These are phyloP conservation scores for Pneumocystis jirovecii DNA, from an alignment of 1,139 yeast genomes.

Conservation along the genomic window DNA sequence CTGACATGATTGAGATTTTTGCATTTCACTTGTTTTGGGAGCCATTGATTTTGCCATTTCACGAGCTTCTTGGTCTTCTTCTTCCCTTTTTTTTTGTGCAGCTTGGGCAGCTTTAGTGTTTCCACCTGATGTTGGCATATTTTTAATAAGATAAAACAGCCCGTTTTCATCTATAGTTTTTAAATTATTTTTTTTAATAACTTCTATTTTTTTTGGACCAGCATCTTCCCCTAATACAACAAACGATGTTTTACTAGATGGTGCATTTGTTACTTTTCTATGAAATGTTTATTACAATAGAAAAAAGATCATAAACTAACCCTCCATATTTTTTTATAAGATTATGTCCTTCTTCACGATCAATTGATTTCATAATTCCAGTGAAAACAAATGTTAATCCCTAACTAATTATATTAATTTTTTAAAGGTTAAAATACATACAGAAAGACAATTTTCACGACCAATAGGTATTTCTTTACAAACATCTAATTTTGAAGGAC, in stretches of 20 bases:
- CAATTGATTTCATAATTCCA: constrained; percentile 68
- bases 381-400: constrained; percentile 91
- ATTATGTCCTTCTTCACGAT: constrained; percentile 59
- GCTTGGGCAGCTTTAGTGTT: constrained; percentile 58
- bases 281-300: neutral
- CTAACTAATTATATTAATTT: neutral
- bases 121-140: constrained; percentile 92
- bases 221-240: constrained; percentile 94
- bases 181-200: constrained; percentile 53
- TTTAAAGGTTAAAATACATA: neutral
- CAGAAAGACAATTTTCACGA: constrained; percentile 15
- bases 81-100: constrained; percentile 53
- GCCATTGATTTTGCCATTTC: constrained; percentile 29
- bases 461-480: constrained; percentile 17
- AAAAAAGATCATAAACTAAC: neutral
- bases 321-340: constrained; percentile 83
- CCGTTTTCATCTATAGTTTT: constrained; percentile 84
- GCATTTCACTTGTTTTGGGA: constrained; percentile 12
- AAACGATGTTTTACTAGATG: constrained; percentile 70
- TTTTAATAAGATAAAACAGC: constrained; percentile 50
- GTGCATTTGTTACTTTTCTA: constrained; percentile 64
- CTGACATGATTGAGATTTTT: constrained; percentile 19
- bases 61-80: constrained; percentile 32
- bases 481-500: neutral
- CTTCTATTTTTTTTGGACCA: constrained; percentile 85